These are phyloP conservation scores for Astrocystis sublimbata DNA, from an alignment of 495 filamentous ascomycete genomes.

Conservation along the genomic window DNA sequence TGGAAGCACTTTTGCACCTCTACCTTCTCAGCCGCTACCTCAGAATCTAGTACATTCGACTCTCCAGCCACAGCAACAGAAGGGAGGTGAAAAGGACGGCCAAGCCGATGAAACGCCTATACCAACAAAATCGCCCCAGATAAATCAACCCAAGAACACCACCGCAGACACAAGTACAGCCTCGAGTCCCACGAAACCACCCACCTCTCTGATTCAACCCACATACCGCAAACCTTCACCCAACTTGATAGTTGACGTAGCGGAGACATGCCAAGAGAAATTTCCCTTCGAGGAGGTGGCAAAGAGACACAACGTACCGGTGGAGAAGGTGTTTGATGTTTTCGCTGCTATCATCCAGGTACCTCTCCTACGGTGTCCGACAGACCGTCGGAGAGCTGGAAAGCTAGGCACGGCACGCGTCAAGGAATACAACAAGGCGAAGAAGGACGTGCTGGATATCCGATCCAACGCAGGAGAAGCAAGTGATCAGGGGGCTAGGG, in stretches of 20 bases:
- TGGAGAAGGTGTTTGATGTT: slow-evolving; percentile 48
- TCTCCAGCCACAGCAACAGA: neutral
- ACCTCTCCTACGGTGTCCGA: slow-evolving; percentile 46
- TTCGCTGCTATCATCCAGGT: slow-evolving; percentile 47
- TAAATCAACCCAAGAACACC: neutral
- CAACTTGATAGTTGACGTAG: slow-evolving; percentile 49
- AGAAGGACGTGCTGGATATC: slow-evolving; percentile 30
- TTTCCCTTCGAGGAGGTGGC: slow-evolving; percentile 50
- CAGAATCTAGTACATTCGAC: slow-evolving; percentile 1
- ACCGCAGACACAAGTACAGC: neutral
- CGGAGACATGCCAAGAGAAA: slow-evolving; percentile 47
- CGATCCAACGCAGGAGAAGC: neutral
- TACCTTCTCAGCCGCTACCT: slow-evolving; percentile 14
- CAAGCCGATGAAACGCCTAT: slow-evolving; percentile 17
- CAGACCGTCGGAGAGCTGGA: slow-evolving; percentile 41
- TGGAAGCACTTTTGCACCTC: slow-evolving; percentile 15
- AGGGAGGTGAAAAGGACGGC: neutral
- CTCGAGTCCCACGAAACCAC: slow-evolving; percentile 23
- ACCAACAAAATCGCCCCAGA: slow-evolving; percentile 22
- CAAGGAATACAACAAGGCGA: slow-evolving; percentile 35
- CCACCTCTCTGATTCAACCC: slow-evolving; percentile 29
- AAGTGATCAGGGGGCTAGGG: neutral
- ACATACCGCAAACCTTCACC: slow-evolving; percentile 37
- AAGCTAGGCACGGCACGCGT: slow-evolving; percentile 34
- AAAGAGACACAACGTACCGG: slow-evolving; percentile 39